Percentiles rank a stretch among this genome's conserved stretches.
These are phyloP conservation scores for Blastomyces gilchristii DNA, from an alignment of 2,329 filamentous ascomycete species.

Conservation along the genomic window DNA sequence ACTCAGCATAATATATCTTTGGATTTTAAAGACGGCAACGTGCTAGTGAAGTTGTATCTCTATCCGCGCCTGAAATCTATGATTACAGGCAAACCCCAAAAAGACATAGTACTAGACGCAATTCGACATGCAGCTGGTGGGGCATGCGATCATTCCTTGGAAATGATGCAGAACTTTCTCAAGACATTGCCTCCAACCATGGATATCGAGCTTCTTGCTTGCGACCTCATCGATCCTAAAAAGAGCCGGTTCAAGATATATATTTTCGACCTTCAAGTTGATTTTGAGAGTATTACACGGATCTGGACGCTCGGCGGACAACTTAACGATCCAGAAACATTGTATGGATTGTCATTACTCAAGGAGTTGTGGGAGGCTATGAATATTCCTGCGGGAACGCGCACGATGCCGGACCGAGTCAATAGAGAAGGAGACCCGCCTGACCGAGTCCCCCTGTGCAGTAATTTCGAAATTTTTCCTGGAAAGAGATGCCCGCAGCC, in stretches of 20 bases:
- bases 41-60: conserved; percentile 17
- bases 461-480: background rate
- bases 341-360: conserved; percentile 13
- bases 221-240: conserved; percentile 15
- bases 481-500: background rate
- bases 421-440: conserved; percentile 9
- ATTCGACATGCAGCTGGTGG: conserved; percentile 5
- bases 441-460: background rate
- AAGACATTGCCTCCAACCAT: conserved; percentile 1
- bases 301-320: conserved; percentile 18
- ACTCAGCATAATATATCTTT: conserved; percentile 17
- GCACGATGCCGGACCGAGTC: conserved; percentile 9
- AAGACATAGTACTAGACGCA: conserved; percentile 6
- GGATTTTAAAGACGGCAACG: conserved; percentile 13
- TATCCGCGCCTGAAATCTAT: conserved; percentile 16
- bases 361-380: conserved; percentile 15
- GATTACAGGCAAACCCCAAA: conserved; percentile 9
- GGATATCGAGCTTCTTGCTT: conserved; percentile 12
- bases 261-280: conserved; percentile 13
- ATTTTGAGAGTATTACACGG: conserved; percentile 10
- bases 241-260: conserved; percentile 19
- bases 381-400: conserved; percentile 12
- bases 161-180: conserved; percentile 9
- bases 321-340: conserved; percentile 10
- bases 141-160: background rate